phyloP scores from a whole-genome alignment of 2,329 filamentous ascomycete species.

The Nothophoma quercina region DNA sequence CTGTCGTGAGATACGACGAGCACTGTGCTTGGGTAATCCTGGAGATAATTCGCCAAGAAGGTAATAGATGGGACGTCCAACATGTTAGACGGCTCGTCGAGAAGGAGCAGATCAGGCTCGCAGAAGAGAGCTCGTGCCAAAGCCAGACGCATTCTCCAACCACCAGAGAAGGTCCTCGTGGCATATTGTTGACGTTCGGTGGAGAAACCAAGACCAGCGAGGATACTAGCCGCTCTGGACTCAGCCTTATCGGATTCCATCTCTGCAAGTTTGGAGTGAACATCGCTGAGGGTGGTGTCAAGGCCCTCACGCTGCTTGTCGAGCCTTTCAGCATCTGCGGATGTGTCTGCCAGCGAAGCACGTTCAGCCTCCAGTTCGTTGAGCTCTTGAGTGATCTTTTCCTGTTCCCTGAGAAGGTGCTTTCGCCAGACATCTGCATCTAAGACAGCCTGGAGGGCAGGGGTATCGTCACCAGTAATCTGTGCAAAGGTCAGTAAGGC shows the following conservation, averaged over 20 bases:
- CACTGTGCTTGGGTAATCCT: constrained; percentile 91
- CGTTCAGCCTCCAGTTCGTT: constrained; percentile 79
- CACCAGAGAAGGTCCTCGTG: constrained; percentile 98
- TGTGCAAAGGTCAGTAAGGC: constrained; percentile 46
- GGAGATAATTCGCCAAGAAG: constrained; percentile 95
- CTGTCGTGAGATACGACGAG: constrained; percentile 98
- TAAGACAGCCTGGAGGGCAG: constrained; percentile 90
- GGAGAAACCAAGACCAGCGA: constrained; percentile 97
- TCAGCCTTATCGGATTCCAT: constrained; percentile 99
- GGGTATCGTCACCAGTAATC: constrained; percentile 94
- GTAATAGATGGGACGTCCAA: constrained; percentile 99
- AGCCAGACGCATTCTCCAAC: constrained; percentile 98
- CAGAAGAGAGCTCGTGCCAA: constrained; percentile 96
- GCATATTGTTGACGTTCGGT: constrained; percentile 88
- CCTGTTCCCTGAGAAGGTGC: constrained; percentile 87
- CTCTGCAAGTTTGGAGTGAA: constrained; percentile 90
- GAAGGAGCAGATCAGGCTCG: constrained; percentile 91
- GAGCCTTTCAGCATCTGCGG: constrained; percentile 82
- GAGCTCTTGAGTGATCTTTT: constrained; percentile 81
- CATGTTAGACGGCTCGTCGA: constrained; percentile 99
- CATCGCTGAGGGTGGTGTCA: constrained; percentile 88
- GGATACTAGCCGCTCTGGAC: constrained; percentile 90
- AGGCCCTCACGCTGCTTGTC: constrained; percentile 89
- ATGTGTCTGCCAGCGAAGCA: constrained; percentile 85
- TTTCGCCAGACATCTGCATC: constrained; percentile 99